Conservation (phyloP, 768 basidiomycete species). For the Suillus placidus region DNA sequence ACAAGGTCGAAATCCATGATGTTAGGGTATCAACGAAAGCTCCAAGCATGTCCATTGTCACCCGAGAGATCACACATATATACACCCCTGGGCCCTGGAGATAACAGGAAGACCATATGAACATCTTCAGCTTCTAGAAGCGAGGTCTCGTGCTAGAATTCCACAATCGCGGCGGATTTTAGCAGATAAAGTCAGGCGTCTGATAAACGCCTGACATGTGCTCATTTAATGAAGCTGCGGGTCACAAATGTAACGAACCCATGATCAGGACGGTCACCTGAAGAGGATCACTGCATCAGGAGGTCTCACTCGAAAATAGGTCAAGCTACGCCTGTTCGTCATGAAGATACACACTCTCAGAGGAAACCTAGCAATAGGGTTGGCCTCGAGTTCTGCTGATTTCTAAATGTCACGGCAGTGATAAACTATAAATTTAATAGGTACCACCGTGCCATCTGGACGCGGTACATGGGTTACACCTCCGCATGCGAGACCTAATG, state of each 20-base stretch:
- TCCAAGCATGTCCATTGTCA: not conserved
- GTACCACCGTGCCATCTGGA: too few species aligned
- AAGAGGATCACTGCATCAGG: too few species aligned
- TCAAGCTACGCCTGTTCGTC: too few species aligned
- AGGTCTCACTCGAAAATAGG: too few species aligned
- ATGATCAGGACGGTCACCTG: not conserved
- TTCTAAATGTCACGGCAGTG: too few species aligned
- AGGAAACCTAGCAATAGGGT: too few species aligned
- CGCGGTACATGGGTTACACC: too few species aligned
- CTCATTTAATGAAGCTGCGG: not conserved
- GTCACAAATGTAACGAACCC: not conserved
- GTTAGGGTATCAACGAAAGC: not conserved
- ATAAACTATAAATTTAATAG: too few species aligned
- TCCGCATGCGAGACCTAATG: too few species aligned
- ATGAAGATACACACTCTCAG: too few species aligned
- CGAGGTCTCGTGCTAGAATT: not conserved
- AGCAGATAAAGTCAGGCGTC: not conserved
- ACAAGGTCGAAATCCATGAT: slow-evolving; percentile 20
- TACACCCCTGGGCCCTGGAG: not conserved
- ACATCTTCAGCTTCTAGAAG: slow-evolving; percentile 2
- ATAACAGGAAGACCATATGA: slow-evolving; percentile 7
- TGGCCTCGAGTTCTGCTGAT: too few species aligned
- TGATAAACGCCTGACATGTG: not conserved
- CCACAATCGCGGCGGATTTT: not conserved
- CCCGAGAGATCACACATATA: not conserved